Evolutionary conservation across 805 yeast genomes (phyloP).

Genomic region (Sugiyamaella chiloensis): DNA sequence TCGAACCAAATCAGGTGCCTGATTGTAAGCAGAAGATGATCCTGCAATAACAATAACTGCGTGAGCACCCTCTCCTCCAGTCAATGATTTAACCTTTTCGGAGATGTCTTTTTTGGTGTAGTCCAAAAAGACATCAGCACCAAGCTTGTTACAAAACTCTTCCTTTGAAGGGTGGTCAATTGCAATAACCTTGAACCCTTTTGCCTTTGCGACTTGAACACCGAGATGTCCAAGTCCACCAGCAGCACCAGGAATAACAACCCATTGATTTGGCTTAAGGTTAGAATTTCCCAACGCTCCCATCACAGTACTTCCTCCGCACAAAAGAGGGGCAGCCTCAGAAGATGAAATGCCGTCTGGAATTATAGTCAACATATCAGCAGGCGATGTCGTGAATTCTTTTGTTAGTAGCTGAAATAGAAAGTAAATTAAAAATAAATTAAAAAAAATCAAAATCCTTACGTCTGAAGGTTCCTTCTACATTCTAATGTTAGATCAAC

Average conservation of each 20-base stretch:
- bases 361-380: slow-evolving; percentile 85
- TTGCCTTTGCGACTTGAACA: slow-evolving; percentile 69
- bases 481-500: too few species aligned
- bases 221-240: slow-evolving; percentile 78
- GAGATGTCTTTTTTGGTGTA: slow-evolving; percentile 72
- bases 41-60: not conserved
- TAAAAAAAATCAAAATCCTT: too few species aligned
- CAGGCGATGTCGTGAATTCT: slow-evolving; percentile 87
- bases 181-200: slow-evolving; percentile 70
- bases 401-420: too few species aligned
- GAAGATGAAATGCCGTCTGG: slow-evolving; percentile 75
- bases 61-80: slow-evolving; percentile 63
- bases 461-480: too few species aligned
- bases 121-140: slow-evolving; percentile 64
- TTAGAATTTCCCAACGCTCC: slow-evolving; percentile 82
- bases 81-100: slow-evolving; percentile 72
- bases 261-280: slow-evolving; percentile 68
- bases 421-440: too few species aligned
- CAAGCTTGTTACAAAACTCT: slow-evolving; percentile 55
- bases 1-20: not conserved
- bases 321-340: slow-evolving; percentile 72
- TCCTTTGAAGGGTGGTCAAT: slow-evolving; percentile 73
- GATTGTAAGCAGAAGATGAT: not conserved
- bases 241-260: slow-evolving; percentile 74
- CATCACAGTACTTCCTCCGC: slow-evolving; percentile 91